Evolutionary conservation across 169 alveolate species (phyloP), one percentile per base, ranked within the genome.

Genomic region (Cryptosporidium meleagridis): DNA sequence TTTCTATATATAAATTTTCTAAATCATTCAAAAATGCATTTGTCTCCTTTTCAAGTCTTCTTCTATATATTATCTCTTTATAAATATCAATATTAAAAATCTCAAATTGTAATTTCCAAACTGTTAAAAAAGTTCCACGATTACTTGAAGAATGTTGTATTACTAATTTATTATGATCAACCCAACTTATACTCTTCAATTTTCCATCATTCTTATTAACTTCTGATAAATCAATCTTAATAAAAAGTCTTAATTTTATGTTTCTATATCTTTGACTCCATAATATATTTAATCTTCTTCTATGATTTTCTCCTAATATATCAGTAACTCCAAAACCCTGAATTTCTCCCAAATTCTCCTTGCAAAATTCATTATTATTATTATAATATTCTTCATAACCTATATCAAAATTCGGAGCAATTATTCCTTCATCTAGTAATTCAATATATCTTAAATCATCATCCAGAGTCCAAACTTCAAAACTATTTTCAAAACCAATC

Each of bases 21-120:
- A 45, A 31, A 23, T 72, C 85, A 51, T 37, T 33, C 2, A 37
- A 51, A 37, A 39, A 26, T 23, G 59, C 8, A 33, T n/a, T 41
- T 8, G 68, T 14, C 8, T 12, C n/a, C 18, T 80, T 65, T 10
- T 80, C 55, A 29, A 59, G 59, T 23, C 44, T 52, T 44, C 89
- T 80, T 18, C 87, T 10, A 10, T 62, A 62, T 14, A 21, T 59
- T 3, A 80, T 80, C 4, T 80, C 89, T 29, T 80, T 61, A 65
- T 80, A 80, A 29, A 80, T 41, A 23, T 80, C 89, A 26, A 80
- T 39, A 26, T 61, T 48, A 44, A 80, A 80, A 29, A 44, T 29
- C 55, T 65, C 89, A n/a, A 80, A 48, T 29, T 37, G 52, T 9
- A 70, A 26, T 80, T 65, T 80, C 89, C 89, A 80, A 12, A 80